Percentiles rank a stretch among this genome's conserved stretches.
phyloP scores from a whole-genome alignment of 768 basidiomycete genomes.

The Suillus plorans region DNA sequence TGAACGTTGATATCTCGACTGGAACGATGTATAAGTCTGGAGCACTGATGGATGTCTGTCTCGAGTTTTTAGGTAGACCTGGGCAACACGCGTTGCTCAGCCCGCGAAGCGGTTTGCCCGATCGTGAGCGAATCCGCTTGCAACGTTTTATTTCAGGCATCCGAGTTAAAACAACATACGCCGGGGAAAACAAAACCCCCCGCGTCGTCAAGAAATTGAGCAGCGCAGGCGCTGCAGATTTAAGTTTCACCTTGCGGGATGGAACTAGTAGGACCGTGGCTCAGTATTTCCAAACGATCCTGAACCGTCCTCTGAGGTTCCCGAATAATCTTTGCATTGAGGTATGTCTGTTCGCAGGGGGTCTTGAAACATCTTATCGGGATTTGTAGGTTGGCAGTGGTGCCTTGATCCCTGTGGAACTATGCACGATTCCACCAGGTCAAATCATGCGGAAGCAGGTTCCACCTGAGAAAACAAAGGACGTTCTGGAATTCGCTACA shows the following conservation, averaged over 20 bases:
- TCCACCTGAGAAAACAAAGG: conserved; percentile 62
- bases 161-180: conserved; percentile 43
- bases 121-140: conserved; percentile 52
- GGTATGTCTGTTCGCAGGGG: conserved; percentile 38
- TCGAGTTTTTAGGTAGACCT: conserved; percentile 48
- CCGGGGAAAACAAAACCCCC: conserved; percentile 42
- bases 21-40: conserved; percentile 76
- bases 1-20: conserved; percentile 79
- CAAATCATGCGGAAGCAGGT: conserved; percentile 76
- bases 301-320: conserved; percentile 53
- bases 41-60: conserved; percentile 52
- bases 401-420: conserved; percentile 66
- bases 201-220: conserved; percentile 66
- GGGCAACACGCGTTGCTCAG: conserved; percentile 34
- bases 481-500: conserved; percentile 66
- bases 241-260: conserved; percentile 57
- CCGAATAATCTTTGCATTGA: conserved; percentile 71
- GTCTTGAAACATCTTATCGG: conserved; percentile 12
- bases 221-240: conserved; percentile 47
- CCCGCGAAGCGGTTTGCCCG: conserved; percentile 42
- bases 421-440: conserved; percentile 59
- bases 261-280: conserved; percentile 59
- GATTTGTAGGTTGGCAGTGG: conserved; percentile 54
- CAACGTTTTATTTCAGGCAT: conserved; percentile 58
- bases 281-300: conserved; percentile 54